Evolutionary conservation across 305 asterid genomes (phyloP).

Genomic region (Vinca major): DNA sequence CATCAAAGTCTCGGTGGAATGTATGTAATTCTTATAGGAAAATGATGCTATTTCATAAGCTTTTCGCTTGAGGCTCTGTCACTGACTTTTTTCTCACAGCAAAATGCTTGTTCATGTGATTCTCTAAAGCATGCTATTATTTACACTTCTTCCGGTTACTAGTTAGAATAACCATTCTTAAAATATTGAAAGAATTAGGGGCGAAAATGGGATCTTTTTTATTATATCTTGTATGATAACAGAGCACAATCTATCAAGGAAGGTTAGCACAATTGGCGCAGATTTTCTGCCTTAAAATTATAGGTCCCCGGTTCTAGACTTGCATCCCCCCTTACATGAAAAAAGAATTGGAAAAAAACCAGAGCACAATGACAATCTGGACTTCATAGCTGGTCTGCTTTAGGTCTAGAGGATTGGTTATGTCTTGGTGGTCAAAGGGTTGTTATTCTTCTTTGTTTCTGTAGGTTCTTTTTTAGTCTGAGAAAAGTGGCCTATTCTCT

Average conservation of each 20-base stretch:
- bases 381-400: not conserved
- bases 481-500: not conserved
- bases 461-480: not conserved
- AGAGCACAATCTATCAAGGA: too few relatives aligned
- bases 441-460: not conserved
- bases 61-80: not conserved
- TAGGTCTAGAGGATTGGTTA: not conserved
- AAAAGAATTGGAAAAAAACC: too few relatives aligned
- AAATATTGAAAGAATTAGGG: not conserved
- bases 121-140: not conserved
- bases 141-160: not conserved
- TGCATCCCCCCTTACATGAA: too few relatives aligned
- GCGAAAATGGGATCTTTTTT: not conserved
- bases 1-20: not conserved
- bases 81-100: not conserved
- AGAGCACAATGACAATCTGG: too few relatives aligned
- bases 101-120: not conserved
- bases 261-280: too few relatives aligned
- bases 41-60: not conserved
- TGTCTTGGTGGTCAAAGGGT: not conserved
- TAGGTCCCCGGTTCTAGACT: too few relatives aligned
- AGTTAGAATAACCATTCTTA: not conserved
- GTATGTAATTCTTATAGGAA: not conserved
- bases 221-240: not conserved
- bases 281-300: too few relatives aligned